These are phyloP conservation scores for Scedosporium dehoogii DNA, from an alignment of 2,329 filamentous ascomycete species.

Conservation along the genomic window DNA sequence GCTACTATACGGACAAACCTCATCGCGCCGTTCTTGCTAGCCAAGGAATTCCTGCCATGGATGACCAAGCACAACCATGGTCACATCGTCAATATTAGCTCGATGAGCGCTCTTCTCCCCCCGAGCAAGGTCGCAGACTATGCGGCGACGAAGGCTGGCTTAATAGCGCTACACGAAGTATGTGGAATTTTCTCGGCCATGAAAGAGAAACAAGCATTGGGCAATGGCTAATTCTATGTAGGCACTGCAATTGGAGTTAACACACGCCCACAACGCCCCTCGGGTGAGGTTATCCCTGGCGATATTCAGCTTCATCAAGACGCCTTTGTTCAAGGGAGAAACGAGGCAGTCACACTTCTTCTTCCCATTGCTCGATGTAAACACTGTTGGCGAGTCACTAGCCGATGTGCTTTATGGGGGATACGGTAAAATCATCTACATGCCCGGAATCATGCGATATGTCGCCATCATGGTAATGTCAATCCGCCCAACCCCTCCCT, in stretches of 20 bases:
- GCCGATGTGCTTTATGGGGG: slow-evolving; percentile 2
- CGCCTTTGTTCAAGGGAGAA: slow-evolving; percentile 25
- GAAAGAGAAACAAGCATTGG: too few species aligned
- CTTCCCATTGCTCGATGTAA: slow-evolving; percentile 3
- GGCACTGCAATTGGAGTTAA: slow-evolving; percentile 34
- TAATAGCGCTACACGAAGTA: slow-evolving; percentile 50
- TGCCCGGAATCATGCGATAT: slow-evolving; percentile 1
- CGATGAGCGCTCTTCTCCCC: slow-evolving; percentile 40
- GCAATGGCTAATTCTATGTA: background rate
- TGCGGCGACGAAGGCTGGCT: slow-evolving; percentile 45
- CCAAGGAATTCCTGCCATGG: slow-evolving; percentile 44
- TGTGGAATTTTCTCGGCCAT: background rate
- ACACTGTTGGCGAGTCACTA: slow-evolving; percentile 1
- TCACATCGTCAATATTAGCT: slow-evolving; percentile 49
- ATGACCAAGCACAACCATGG: slow-evolving; percentile 47
- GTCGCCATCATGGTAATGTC: background rate
- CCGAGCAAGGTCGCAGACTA: slow-evolving; percentile 51
- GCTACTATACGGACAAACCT: slow-evolving; percentile 48
- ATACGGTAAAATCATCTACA: background rate
- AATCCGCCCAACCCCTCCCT: too few species aligned
- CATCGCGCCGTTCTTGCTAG: slow-evolving; percentile 46
- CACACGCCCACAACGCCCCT: slow-evolving; percentile 40
- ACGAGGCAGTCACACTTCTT: slow-evolving; percentile 7
- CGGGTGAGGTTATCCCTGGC: slow-evolving; percentile 29
- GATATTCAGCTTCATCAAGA: slow-evolving; percentile 33